Conservation (phyloP, 2,329 filamentous ascomycete genomes). For the Ampelomyces quisqualis region DNA sequence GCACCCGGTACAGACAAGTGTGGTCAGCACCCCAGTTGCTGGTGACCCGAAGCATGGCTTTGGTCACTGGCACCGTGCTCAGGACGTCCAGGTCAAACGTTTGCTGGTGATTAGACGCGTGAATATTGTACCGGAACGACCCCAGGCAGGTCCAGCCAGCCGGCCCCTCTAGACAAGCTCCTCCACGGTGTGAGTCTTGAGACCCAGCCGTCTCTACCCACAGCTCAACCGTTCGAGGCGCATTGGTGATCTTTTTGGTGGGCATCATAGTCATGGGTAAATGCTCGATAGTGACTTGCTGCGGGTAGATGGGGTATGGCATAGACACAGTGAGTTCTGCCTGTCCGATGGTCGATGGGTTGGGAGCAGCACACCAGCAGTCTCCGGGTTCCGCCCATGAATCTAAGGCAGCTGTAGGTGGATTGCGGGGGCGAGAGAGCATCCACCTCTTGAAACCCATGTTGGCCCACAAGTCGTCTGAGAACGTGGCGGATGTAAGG, state of each 20-base stretch:
- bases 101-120: conserved; percentile 46
- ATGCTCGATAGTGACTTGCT: conserved; percentile 50
- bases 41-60: conserved; percentile 44
- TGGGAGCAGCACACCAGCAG: conserved; percentile 74
- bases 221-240: conserved; percentile 49
- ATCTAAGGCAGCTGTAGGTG: conserved; percentile 60
- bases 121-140: conserved; percentile 46
- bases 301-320: conserved; percentile 40
- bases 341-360: conserved; percentile 52
- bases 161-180: conserved; percentile 15
- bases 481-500: conserved; percentile 58
- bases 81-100: conserved; percentile 41
- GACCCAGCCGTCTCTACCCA: conserved; percentile 45
- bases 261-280: conserved; percentile 44
- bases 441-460: conserved; percentile 5
- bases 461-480: conserved; percentile 13
- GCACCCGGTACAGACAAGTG: conserved; percentile 51
- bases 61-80: conserved; percentile 31
- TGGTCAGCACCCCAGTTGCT: conserved; percentile 49
- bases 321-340: conserved; percentile 63
- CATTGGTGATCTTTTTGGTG: conserved; percentile 41
- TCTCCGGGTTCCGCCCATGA: conserved; percentile 79
- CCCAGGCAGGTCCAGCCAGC: conserved; percentile 46
- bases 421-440: conserved; percentile 30
- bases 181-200: conserved; percentile 20